Percentiles rank a stretch among this genome's conserved stretches.
These are phyloP conservation scores for Penicillium flavigenum DNA, from an alignment of 495 filamentous ascomycete species.

Conservation along the genomic window DNA sequence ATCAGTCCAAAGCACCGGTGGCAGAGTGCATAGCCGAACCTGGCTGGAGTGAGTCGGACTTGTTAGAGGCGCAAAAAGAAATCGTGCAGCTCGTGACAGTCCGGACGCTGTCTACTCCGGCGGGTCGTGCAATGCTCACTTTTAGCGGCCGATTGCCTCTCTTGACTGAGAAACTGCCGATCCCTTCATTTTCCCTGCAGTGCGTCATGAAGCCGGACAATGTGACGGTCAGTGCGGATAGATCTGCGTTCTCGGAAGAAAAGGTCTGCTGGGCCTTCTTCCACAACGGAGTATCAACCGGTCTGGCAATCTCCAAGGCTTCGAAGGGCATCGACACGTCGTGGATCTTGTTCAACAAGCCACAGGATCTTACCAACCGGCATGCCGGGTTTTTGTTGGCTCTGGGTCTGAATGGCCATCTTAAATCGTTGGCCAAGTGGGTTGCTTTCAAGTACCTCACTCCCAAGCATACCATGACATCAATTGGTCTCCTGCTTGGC, in stretches of 20 bases:
- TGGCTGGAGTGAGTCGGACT: slow-evolving; percentile 77
- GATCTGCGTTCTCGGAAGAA: slow-evolving; percentile 80
- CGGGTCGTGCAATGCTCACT: slow-evolving; percentile 78
- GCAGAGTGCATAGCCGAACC: slow-evolving; percentile 72
- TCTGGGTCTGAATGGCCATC: slow-evolving; percentile 91
- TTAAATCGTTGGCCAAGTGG: slow-evolving; percentile 93
- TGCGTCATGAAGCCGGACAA: slow-evolving; percentile 90
- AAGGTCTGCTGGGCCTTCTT: slow-evolving; percentile 98
- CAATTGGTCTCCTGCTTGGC: slow-evolving; percentile 88
- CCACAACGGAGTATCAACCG: slow-evolving; percentile 88
- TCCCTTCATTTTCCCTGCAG: slow-evolving; percentile 81
- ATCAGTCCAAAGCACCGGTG: slow-evolving; percentile 72
- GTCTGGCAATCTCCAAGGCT: slow-evolving; percentile 82
- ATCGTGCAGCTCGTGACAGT: slow-evolving; percentile 79
- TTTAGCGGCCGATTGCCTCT: slow-evolving; percentile 82
- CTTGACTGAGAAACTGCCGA: slow-evolving; percentile 83
- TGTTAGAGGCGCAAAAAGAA: slow-evolving; percentile 92
- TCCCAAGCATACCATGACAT: slow-evolving; percentile 98
- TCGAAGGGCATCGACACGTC: slow-evolving; percentile 95
- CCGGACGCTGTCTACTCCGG: slow-evolving; percentile 81
- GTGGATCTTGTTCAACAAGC: slow-evolving; percentile 98
- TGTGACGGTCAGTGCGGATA: slow-evolving; percentile 84
- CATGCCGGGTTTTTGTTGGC: slow-evolving; percentile 93
- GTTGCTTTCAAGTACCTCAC: slow-evolving; percentile 98
- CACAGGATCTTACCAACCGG: slow-evolving; percentile 83